phyloP scores from a whole-genome alignment of 768 basidiomycete genomes.

The Leccinum arenicola region DNA sequence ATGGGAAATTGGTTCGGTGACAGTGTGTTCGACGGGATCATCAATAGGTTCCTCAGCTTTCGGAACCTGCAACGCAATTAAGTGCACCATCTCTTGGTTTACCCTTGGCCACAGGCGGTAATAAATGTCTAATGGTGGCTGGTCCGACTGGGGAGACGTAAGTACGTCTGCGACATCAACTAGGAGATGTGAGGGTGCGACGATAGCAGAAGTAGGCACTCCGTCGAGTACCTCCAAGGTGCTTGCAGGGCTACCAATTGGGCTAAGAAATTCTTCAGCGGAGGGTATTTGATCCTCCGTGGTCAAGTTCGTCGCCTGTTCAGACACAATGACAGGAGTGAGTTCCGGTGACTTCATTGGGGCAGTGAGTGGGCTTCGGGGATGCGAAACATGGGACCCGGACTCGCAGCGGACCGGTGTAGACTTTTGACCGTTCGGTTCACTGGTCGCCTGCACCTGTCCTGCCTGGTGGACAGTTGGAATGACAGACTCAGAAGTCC shows the following conservation, averaged over 20 bases:
- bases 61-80: conserved; percentile 19
- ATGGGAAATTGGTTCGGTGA: conserved; percentile 1
- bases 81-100: conserved; percentile 36
- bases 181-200: conserved; percentile 6
- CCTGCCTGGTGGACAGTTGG: conserved; percentile 40
- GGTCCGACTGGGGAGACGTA: conserved; percentile 9
- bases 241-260: conserved; percentile 18
- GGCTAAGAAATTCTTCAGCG: conserved; percentile 26
- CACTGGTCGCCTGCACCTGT: conserved; percentile 4
- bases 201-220: background rate
- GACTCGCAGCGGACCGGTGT: background rate
- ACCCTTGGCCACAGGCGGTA: conserved; percentile 35
- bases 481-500: conserved; percentile 44
- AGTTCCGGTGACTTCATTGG: background rate
- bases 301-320: background rate
- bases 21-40: background rate
- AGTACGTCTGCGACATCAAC: conserved; percentile 7
- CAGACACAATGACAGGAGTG: background rate
- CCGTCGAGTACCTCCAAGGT: background rate
- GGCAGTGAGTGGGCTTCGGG: background rate
- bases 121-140: conserved; percentile 18
- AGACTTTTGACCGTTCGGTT: background rate
- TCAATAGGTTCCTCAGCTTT: background rate
- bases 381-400: background rate
- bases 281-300: conserved; percentile 1